Evolutionary conservation across 208 protist species (phyloP).

Genomic region (Trypanosoma vivax): DNA sequence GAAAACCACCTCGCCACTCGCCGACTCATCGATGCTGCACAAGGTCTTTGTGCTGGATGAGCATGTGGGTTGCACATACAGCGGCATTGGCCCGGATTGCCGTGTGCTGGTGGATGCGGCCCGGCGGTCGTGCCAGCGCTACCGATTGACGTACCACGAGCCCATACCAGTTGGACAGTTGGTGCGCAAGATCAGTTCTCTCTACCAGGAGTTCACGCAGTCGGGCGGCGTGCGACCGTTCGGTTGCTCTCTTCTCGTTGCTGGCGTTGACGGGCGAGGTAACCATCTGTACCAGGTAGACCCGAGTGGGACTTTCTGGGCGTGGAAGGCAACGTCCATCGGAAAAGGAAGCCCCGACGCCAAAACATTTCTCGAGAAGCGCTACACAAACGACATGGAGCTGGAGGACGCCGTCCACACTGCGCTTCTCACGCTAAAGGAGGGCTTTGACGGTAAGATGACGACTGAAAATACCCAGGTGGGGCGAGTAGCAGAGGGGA

Average conservation of each 20-base stretch:
- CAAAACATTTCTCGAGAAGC: conserved; percentile 99
- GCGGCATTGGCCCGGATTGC: conserved; percentile 98
- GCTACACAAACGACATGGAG: conserved; percentile 97
- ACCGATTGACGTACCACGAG: conserved; percentile 92
- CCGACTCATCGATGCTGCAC: conserved; percentile 92
- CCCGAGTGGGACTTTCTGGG: conserved; percentile 98
- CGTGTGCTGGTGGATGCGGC: conserved; percentile 95
- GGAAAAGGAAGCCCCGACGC: conserved; percentile 96
- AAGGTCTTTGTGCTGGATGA: conserved; percentile 94
- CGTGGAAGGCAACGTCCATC: conserved; percentile 99
- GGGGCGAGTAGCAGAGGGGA: conserved; percentile 90
- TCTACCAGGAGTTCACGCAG: conserved; percentile 99
- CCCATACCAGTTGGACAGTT: conserved; percentile 94
- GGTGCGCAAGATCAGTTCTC: conserved; percentile 94
- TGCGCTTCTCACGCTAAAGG: conserved; percentile 98
- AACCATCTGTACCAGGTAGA: conserved; percentile 99
- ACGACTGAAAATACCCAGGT: conserved; percentile 98
- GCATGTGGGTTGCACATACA: conserved; percentile 97
- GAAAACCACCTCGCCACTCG: conserved; percentile 93
- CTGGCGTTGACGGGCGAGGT: conserved; percentile 93
- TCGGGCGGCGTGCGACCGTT: conserved; percentile 99
- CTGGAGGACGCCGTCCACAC: conserved; percentile 99
- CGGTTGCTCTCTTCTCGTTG: conserved; percentile 98
- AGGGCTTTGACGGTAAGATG: conserved; percentile 95
- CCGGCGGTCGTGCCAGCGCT: conserved; percentile 94